These are phyloP conservation scores for Ophiocordyceps robertsii DNA, from an alignment of 2,329 filamentous ascomycete genomes.

Conservation along the genomic window DNA sequence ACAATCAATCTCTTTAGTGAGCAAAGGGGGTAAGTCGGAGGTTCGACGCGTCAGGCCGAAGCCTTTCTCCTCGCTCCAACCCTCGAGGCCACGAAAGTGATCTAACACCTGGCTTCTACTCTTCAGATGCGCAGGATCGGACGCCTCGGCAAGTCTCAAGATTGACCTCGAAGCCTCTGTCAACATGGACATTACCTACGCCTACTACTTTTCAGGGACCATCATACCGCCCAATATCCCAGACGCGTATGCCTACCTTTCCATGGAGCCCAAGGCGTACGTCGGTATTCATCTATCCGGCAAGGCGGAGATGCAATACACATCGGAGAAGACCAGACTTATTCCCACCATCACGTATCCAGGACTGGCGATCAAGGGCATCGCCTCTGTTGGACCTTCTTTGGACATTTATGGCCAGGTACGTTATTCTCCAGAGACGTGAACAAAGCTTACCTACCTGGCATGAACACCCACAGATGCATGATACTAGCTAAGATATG, in stretches of 20 bases:
- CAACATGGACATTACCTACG: neutral
- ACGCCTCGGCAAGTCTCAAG: neutral
- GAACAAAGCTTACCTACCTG: neutral
- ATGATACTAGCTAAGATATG: too few species aligned
- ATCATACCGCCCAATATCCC: neutral
- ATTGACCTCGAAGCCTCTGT: slow-evolving; percentile 1
- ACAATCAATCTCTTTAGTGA: neutral
- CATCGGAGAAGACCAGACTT: neutral
- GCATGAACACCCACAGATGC: neutral
- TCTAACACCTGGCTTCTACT: too few species aligned
- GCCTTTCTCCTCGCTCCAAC: too few species aligned
- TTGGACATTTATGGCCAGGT: slow-evolving; percentile 1
- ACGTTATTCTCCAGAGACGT: too few species aligned
- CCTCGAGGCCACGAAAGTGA: too few species aligned
- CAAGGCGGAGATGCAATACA: neutral
- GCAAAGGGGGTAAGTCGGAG: neutral
- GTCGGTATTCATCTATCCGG: neutral
- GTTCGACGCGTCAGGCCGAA: too few species aligned
- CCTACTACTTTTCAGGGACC: slow-evolving; percentile 1
- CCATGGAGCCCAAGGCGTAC: neutral
- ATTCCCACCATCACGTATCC: neutral
- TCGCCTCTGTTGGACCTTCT: neutral
- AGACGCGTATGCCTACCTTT: neutral
- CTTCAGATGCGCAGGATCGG: neutral
- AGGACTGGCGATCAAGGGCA: neutral